These are phyloP conservation scores for Ophidiomyces ophidiicola DNA, from an alignment of 2,329 filamentous ascomycete species.

Conservation along the genomic window DNA sequence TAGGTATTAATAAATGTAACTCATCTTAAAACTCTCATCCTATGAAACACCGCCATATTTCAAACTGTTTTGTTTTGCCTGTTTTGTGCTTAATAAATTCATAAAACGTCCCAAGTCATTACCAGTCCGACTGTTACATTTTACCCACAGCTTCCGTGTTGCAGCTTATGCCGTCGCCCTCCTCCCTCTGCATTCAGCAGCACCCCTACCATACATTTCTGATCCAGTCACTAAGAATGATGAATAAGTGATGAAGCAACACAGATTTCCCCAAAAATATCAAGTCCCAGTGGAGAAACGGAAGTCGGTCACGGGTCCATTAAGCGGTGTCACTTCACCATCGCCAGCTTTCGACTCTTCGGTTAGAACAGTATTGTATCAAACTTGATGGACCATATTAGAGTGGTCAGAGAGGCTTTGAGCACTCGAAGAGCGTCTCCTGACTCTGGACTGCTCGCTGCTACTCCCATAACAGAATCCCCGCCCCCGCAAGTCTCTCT, in stretches of 20 bases:
- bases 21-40: too few species aligned
- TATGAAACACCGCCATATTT: too few species aligned
- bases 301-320: constrained; percentile 19
- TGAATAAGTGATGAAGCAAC: constrained; percentile 22
- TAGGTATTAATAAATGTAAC: too few species aligned
- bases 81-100: too few species aligned
- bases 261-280: constrained; percentile 14
- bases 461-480: constrained; percentile 8
- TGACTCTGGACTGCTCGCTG: constrained; percentile 8
- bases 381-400: neutral
- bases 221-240: constrained; percentile 9
- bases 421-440: constrained; percentile 10
- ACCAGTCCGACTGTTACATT: too few species aligned
- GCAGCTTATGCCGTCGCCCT: too few species aligned
- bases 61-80: too few species aligned
- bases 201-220: neutral
- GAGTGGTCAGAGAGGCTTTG: constrained; percentile 8
- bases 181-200: too few species aligned
- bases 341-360: neutral
- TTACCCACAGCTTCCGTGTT: too few species aligned
- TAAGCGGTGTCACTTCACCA: constrained; percentile 19
- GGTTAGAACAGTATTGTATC: neutral
- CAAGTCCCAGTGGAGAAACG: constrained; percentile 17
- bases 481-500: constrained; percentile 29
- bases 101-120: too few species aligned